Base-by-base conservation (phyloP, 1,139 yeast genomes). In the Diutina neorugosa region DNA sequence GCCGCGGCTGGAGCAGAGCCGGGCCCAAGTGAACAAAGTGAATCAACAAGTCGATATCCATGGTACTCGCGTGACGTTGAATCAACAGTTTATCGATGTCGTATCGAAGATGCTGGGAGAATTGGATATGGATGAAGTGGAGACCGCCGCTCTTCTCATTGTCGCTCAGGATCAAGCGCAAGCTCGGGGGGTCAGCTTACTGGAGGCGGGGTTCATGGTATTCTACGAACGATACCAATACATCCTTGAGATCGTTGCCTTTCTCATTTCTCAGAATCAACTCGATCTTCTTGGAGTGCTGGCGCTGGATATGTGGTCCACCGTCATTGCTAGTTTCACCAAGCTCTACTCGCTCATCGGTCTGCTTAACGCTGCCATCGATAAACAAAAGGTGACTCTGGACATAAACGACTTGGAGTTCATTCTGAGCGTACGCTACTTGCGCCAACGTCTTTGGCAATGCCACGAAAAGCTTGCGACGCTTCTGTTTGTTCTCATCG, bases 381-480 rank as follows among this genome's bases (percentile, higher is more conserved):
- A 84, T 58, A 82, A 86, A 58, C 84, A 86, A 21, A 81, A 76
- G 58, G 75, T 63, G 60, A 68, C 77, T 1, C 65, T 63, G 51
- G 71, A 67, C 54, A 59, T 72, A 42, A 68, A 71, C 54, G 73
- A 77, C 56, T 65, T 78, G 12, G 64, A 66, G 11, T 82, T 86
- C 59, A 75, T 79, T 50, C 79, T 81, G 59, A 72, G 80, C 18
- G 65, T 83, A 52, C 73, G 73, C 52, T 81, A 78, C 60, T 78
- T 86, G 61, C 80, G 88, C 56, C 78, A 78, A 53, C 82, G 81
- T 59, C 68, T 87, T 40, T 75, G 81, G 55, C 72, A 71, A 52
- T 84, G 83, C 60, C 96, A 90, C 63, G 96, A 88, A 60, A 63
- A 76, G 2, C 67, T 91, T 56, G 85, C 93, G 46, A 86, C 82